These are phyloP conservation scores for Arthroderma uncinatum DNA, from an alignment of 2,329 filamentous ascomycete species.

Conservation along the genomic window DNA sequence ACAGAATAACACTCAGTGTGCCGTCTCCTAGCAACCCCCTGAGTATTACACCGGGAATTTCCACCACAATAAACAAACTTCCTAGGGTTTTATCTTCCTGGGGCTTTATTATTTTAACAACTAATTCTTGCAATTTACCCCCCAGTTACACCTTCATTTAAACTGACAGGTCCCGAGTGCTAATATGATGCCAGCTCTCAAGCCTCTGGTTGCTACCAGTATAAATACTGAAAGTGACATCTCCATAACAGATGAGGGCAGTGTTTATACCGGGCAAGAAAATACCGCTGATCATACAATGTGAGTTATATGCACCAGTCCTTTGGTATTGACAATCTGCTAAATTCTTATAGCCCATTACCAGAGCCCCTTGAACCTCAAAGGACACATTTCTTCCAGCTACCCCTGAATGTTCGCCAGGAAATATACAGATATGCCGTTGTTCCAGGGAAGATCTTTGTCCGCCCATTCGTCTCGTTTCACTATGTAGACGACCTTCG, in stretches of 20 bases:
- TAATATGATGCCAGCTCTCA: background rate
- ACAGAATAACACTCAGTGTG: background rate
- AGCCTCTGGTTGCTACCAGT: background rate
- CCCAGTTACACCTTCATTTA: background rate
- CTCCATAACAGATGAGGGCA: background rate
- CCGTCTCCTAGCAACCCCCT: conserved; percentile 3
- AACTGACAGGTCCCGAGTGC: background rate
- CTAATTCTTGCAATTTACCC: background rate
- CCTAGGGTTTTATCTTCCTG: background rate
- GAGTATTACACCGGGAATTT: background rate
- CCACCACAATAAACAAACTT: background rate
- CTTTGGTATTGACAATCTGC: background rate
- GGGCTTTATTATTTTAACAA: background rate
- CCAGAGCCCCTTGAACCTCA: background rate
- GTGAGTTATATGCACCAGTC: background rate
- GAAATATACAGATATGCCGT: conserved; percentile 17
- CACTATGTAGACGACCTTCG: conserved; percentile 9
- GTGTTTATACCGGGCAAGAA: background rate
- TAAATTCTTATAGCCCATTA: background rate
- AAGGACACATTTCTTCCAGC: conserved; percentile 12
- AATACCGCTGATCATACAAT: background rate
- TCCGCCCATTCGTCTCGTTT: conserved; percentile 17
- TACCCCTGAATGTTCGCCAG: conserved; percentile 14
- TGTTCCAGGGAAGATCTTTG: conserved; percentile 14
- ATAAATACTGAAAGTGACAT: background rate